These are phyloP conservation scores for Ceriops decandra DNA, from an alignment of 345 rosid genomes.

Conservation along the genomic window DNA sequence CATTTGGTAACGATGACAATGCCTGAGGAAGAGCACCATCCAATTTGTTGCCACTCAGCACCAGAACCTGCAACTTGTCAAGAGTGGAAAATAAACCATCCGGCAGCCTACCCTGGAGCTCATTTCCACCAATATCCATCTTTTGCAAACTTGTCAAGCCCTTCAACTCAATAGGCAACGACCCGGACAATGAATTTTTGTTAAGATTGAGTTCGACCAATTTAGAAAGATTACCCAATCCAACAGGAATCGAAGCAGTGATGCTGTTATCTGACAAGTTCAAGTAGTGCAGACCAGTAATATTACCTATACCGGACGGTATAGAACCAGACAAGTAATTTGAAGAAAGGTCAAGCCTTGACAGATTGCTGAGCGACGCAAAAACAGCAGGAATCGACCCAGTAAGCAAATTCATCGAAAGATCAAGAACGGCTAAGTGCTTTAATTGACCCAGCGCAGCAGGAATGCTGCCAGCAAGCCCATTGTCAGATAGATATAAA, in stretches of 20 bases:
- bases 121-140: constrained; percentile 16
- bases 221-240: constrained; percentile 20
- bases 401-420: constrained; percentile 25
- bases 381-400: constrained; percentile 18
- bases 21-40: constrained; percentile 23
- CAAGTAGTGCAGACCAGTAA: constrained; percentile 15
- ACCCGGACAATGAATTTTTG: constrained; percentile 23
- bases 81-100: constrained; percentile 40
- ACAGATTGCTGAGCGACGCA: constrained; percentile 17
- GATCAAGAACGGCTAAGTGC: constrained; percentile 19
- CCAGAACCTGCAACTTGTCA: constrained; percentile 36
- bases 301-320: constrained; percentile 12
- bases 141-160: constrained; percentile 17
- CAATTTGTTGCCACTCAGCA: constrained; percentile 38
- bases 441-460: constrained; percentile 11
- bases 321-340: constrained; percentile 27
- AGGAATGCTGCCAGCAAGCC: constrained; percentile 21
- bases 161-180: constrained; percentile 17
- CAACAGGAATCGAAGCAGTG: constrained; percentile 18
- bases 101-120: constrained; percentile 33
- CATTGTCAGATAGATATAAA: constrained; percentile 20
- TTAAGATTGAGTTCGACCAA: constrained; percentile 25
- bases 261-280: constrained; percentile 24
- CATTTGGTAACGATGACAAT: constrained; percentile 4
- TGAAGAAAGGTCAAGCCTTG: constrained; percentile 26